Evolutionary conservation across 2,329 filamentous ascomycete genomes (phyloP), one percentile per base, ranked within the genome.

Genomic region (Claviceps spartinae): DNA sequence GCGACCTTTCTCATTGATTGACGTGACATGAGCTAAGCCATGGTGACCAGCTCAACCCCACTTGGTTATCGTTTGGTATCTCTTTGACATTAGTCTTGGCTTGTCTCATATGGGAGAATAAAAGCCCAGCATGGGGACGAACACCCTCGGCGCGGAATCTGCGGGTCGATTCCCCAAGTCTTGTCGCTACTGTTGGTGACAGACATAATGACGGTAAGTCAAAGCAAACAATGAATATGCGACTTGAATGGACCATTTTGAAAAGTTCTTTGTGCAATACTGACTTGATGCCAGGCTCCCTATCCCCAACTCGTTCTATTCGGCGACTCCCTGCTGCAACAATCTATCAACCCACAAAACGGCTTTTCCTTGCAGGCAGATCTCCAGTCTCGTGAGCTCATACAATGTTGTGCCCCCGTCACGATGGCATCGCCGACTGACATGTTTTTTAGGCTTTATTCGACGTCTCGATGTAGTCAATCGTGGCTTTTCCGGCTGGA

Each of bases 301-400:
- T 85, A 85, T 61, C 81, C 84, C 48, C 86, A 90, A 62, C 74
- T 90, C 59, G 73, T 97, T 56, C 79, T 97, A 24, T 86, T 97
- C 56, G 91, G 91, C 51, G 93, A 97, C 69, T 95, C 88, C 36
- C 83, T 97, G 55, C 83, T 91, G 48, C 82, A 97, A 62, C 72
- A 76, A 43, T 77, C 81, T 2, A 78, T 77, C 56, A 72, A 76
- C 38, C 72, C 82, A 48, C 68, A 76, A 11, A 70, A 79, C 52
- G 87, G 85, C 16, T 91, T 90, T 66, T 86, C 78, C 0, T 86
- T 94, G 60, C 80, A 83, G 53, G 78, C 85, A 22, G 81, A 79
- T 16, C 71, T 95, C 3, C 82, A 89, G 63, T 69, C 79, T 58
- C 76, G 85, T 88, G 59, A 64, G 77, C 30, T 34, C 30, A 71